Percentiles rank a stretch among this genome's conserved stretches.
phyloP scores from a whole-genome alignment of 768 basidiomycete species.

The Pisolithus tinctorius region DNA sequence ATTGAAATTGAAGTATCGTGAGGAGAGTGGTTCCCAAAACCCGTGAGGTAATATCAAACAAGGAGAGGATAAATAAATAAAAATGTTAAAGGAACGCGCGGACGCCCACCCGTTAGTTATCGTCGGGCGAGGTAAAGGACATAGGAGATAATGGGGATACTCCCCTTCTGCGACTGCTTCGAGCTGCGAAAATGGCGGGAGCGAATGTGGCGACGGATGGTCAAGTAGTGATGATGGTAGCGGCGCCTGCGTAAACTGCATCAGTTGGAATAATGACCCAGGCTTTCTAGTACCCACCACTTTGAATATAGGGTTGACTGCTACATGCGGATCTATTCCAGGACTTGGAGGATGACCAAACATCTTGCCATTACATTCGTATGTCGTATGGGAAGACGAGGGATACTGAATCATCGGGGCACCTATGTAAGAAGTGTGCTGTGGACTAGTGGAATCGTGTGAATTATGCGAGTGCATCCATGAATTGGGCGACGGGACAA shows the following conservation, averaged over 20 bases:
- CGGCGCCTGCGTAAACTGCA: conserved; percentile 38
- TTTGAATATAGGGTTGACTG: conserved; percentile 85
- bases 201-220: conserved; percentile 37
- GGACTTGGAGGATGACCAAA: conserved; percentile 57
- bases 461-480: conserved; percentile 44
- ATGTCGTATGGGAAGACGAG: conserved; percentile 35
- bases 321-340: conserved; percentile 53
- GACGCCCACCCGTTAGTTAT: conserved; percentile 24
- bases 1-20: conserved; percentile 10
- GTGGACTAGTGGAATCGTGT: conserved; percentile 33
- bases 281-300: conserved; percentile 53
- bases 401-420: conserved; percentile 32
- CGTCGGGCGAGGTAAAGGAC: conserved; percentile 55
- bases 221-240: conserved; percentile 39
- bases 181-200: conserved; percentile 76
- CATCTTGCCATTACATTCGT: conserved; percentile 45
- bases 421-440: conserved; percentile 28
- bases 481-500: conserved; percentile 59
- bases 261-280: conserved; percentile 3
- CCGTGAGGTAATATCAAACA: conserved; percentile 5
- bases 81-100: conserved; percentile 14
- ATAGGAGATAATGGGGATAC: conserved; percentile 69
- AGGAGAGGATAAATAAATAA: conserved; percentile 13
- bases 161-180: conserved; percentile 81
- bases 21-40: conserved; percentile 18